A percentile compares a stretch with the other conserved stretches of the same genome.
These are phyloP conservation scores for Citrus sinensis DNA, from an alignment of 345 rosid species.

Conservation along the genomic window DVS_A1.0 CM039164.1:28351001-28351500, in stretches of 20 bases:
- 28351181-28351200: neutral
- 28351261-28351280: neutral
- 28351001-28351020: neutral
- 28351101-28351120: neutral
- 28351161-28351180: neutral
- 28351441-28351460: constrained; percentile 52
- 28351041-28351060: neutral
- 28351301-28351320: neutral
- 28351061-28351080: neutral
- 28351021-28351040: neutral
- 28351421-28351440: neutral
- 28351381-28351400: neutral
- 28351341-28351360: neutral
- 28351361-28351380: neutral
- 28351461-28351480: constrained; percentile 99
- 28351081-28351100: neutral
- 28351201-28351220: neutral
- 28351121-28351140: neutral
- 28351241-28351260: neutral
- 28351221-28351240: neutral
- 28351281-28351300: neutral
- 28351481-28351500: constrained; percentile 97
- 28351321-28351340: neutral
- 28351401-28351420: neutral
- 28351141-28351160: neutral